Evolutionary conservation across 2,329 filamentous ascomycete species (phyloP), one percentile per base, ranked within the genome.

Genomic region (Myriosclerotinia curreyana): DNA sequence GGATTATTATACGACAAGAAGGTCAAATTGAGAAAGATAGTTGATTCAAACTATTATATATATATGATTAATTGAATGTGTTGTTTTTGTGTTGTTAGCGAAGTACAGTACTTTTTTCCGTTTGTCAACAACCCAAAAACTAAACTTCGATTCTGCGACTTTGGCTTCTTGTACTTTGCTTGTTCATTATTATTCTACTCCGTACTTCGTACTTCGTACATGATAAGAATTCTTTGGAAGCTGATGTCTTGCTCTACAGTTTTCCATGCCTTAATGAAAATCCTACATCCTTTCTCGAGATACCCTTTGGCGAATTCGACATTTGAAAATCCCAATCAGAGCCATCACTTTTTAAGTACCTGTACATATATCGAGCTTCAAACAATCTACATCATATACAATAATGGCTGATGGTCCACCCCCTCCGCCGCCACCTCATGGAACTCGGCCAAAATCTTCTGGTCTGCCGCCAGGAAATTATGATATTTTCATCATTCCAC

Each of bases 401-500:
- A 60, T 52, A 51, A 66, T 66, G 58, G 20, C 40, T 17, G 62
- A 62, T 52, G 64, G 15, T 31, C 56, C 62, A 49, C 89, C 89
- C 40, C 86, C 86, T 67, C 92, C 92, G 69, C 91, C 90, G 69
- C 92, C 92, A 74, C 92, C 91, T 68, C 92, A 96, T 79, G 92
- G 92, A 77, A 83, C 86, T 74, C 88, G 86, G 70, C 90, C 91
- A 58, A 88, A 88, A 75, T 85, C 84, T 25, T 80, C 81, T 34
- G 89, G 90, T 64, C 80, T 97, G 55, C 94, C 94, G 3, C 83
- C 90, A 1, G 93, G 94, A 63, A 96, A 95, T 75, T 98, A 96
- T 77, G 94, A 98, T 79, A 96, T 98, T 74, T 97, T 97, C 79
- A 89, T 97, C 75, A 93, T 98, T 73, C 94, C 94, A 9, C 91